A percentile compares a stretch with the other conserved stretches of the same genome.
phyloP scores from a whole-genome alignment of 2,329 filamentous ascomycete species.

The Lecanicillium sp. region DNA sequence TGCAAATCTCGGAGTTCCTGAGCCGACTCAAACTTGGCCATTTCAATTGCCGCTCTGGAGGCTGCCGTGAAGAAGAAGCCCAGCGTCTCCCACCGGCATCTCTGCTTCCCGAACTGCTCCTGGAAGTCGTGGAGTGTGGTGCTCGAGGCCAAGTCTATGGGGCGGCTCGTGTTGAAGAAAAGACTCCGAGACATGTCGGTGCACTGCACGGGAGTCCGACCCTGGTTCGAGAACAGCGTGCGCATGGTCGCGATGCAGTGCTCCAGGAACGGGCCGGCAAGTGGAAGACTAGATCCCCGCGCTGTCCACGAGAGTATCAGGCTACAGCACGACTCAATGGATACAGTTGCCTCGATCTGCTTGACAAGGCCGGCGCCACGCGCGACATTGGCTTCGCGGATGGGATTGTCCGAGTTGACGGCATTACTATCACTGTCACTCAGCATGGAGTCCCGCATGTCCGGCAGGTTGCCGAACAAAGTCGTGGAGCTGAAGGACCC shows the following conservation, averaged over 20 bases:
- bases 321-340: slow-evolving; percentile 9
- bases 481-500: slow-evolving; percentile 16
- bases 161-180: slow-evolving; percentile 16
- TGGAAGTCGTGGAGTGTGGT: slow-evolving; percentile 13
- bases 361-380: slow-evolving; percentile 10
- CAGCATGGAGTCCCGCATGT: slow-evolving; percentile 4
- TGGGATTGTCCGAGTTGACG: slow-evolving; percentile 3
- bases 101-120: slow-evolving; percentile 16
- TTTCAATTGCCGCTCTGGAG: slow-evolving; percentile 20
- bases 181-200: slow-evolving; percentile 8
- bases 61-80: slow-evolving; percentile 21
- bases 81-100: slow-evolving; percentile 22
- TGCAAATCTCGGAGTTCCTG: slow-evolving; percentile 15
- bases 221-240: slow-evolving; percentile 9
- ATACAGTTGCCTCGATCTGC: slow-evolving; percentile 11
- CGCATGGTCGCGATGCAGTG: slow-evolving; percentile 8
- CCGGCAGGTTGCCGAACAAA: slow-evolving; percentile 13
- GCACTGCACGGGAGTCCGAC: not conserved
- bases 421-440: not conserved
- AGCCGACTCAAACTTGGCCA: slow-evolving; percentile 16
- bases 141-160: slow-evolving; percentile 7
- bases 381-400: slow-evolving; percentile 8
- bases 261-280: slow-evolving; percentile 13
- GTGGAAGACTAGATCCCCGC: slow-evolving; percentile 9
- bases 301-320: slow-evolving; percentile 12